Conservation (phyloP, 495 filamentous ascomycete genomes). For the Delitschia confertaspora region DNA sequence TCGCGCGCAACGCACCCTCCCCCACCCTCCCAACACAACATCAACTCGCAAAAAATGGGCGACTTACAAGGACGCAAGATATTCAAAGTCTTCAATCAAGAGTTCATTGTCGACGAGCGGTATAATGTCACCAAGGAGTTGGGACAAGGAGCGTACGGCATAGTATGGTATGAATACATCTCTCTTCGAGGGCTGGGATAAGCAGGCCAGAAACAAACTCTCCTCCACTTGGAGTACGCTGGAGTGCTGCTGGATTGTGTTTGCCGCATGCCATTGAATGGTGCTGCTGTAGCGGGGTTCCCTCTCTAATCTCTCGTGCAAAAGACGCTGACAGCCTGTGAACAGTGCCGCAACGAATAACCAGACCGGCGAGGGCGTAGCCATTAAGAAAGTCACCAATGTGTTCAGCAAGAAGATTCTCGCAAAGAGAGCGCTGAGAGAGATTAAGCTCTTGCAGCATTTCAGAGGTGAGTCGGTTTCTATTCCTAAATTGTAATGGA, state of each 20-base stretch:
- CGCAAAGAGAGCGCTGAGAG: slow-evolving; percentile 90
- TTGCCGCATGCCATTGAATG: too few relatives aligned
- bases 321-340: slow-evolving; percentile 3
- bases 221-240: too few relatives aligned
- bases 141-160: slow-evolving; percentile 95
- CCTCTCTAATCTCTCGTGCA: background rate
- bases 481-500: too few relatives aligned
- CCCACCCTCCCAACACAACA: background rate
- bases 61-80: slow-evolving; percentile 81
- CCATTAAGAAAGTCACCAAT: slow-evolving; percentile 99
- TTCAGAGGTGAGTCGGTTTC: slow-evolving; percentile 57
- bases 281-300: too few relatives aligned
- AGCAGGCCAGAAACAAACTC: too few relatives aligned
- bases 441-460: slow-evolving; percentile 97
- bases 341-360: slow-evolving; percentile 77
- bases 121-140: slow-evolving; percentile 99
- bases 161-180: slow-evolving; percentile 90
- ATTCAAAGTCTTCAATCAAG: slow-evolving; percentile 99
- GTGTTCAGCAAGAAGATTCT: slow-evolving; percentile 99
- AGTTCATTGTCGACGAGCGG: slow-evolving; percentile 95
- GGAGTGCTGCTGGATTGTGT: background rate
- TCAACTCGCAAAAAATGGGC: too few relatives aligned
- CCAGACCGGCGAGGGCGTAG: slow-evolving; percentile 88
- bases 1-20: too few relatives aligned
- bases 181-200: too few relatives aligned